phyloP scores from a whole-genome alignment of 2,329 filamentous ascomycete species.

The Penicillium sp. region DNA sequence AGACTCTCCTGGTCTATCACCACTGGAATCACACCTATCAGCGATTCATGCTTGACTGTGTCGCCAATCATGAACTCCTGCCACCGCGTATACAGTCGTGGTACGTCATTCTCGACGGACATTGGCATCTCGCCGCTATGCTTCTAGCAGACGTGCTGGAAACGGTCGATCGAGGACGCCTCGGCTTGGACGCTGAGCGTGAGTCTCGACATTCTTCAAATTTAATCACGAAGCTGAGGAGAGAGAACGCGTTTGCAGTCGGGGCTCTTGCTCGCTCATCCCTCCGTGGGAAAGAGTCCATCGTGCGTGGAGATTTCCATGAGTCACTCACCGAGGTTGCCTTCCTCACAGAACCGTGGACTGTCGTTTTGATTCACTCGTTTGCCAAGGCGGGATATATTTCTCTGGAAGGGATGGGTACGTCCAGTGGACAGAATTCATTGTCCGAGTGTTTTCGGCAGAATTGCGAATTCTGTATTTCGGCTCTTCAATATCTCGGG shows the following conservation, averaged over 20 bases:
- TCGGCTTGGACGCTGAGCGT: constrained; percentile 25
- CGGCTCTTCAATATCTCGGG: constrained; percentile 59
- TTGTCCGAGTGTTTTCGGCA: constrained; percentile 14
- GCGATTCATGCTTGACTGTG: constrained; percentile 57
- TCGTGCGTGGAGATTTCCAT: constrained; percentile 47
- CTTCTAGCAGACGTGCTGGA: constrained; percentile 60
- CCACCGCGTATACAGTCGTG: constrained; percentile 61
- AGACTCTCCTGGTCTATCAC: constrained; percentile 55
- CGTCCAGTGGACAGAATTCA: background rate
- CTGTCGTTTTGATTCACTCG: constrained; percentile 57
- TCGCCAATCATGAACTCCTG: constrained; percentile 54
- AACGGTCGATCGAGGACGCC: constrained; percentile 48
- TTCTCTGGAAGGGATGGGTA: constrained; percentile 38
- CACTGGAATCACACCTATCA: constrained; percentile 60
- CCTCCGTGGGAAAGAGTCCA: constrained; percentile 38
- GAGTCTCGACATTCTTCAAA: constrained; percentile 31
- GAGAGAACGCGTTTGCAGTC: constrained; percentile 51
- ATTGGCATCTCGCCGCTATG: constrained; percentile 62
- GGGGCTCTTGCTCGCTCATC: constrained; percentile 55
- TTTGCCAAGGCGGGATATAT: constrained; percentile 55
- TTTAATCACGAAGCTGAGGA: constrained; percentile 49
- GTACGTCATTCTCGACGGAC: constrained; percentile 61
- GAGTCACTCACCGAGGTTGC: constrained; percentile 59
- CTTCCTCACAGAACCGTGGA: constrained; percentile 65
- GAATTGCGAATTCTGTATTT: constrained; percentile 54